Evolutionary conservation across 148 eudicot species (phyloP).

Genomic region (Linanthus parryae): DNA sequence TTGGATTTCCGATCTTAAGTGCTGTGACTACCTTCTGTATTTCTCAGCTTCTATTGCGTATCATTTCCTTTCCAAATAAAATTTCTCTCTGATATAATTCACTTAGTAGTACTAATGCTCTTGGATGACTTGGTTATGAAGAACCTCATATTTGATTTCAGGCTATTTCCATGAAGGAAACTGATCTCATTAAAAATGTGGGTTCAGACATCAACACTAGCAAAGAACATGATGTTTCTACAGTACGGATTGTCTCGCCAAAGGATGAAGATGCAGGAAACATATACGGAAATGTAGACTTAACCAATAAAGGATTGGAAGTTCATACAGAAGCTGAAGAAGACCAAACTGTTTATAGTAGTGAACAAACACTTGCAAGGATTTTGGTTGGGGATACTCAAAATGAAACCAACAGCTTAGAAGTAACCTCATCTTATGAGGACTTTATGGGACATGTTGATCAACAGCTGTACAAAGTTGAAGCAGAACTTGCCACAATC

Average conservation of each 20-base stretch:
- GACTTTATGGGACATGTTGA: slow-evolving; percentile 53
- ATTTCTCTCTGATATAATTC: too few relatives aligned
- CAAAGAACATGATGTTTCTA: slow-evolving; percentile 23
- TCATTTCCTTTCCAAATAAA: background rate
- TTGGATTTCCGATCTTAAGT: background rate
- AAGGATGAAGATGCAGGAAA: slow-evolving; percentile 23
- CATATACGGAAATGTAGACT: too few relatives aligned
- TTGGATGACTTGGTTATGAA: too few relatives aligned
- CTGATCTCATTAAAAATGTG: slow-evolving; percentile 51
- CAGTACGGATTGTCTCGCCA: slow-evolving; percentile 66
- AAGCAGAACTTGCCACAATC: slow-evolving; percentile 43
- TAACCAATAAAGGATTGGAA: too few relatives aligned
- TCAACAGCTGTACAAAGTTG: slow-evolving; percentile 46
- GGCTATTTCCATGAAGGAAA: slow-evolving; percentile 87
- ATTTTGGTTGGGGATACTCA: slow-evolving; percentile 11
- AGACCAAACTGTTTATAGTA: slow-evolving; percentile 8
- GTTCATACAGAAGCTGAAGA: too few relatives aligned
- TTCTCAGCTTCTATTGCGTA: background rate
- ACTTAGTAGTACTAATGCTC: too few relatives aligned
- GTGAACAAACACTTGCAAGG: slow-evolving; percentile 5
- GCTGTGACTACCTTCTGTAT: background rate
- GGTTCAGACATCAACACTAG: slow-evolving; percentile 45
- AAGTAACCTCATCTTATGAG: slow-evolving; percentile 41
- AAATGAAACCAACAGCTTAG: slow-evolving; percentile 20
- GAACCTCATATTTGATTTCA: slow-evolving; percentile 23